A percentile compares a stretch with the other conserved stretches of the same genome.
Conservation (phyloP, 202 grass and related monocot species). For the Digitaria exilis region DNA sequence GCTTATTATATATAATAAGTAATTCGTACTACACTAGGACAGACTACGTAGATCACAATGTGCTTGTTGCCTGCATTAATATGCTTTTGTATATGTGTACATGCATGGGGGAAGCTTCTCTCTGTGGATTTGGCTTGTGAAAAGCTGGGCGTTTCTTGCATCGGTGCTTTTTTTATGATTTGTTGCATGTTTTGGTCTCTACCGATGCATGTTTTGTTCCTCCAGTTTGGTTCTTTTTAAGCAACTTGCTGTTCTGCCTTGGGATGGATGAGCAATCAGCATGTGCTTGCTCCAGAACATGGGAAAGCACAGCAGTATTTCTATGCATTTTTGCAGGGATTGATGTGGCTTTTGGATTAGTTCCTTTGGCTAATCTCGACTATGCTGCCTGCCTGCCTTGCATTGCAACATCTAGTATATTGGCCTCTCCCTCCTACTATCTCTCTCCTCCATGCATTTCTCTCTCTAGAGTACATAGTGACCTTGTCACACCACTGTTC, state of each 20-base stretch:
- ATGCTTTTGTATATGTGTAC: constrained; percentile 16
- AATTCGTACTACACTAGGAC: constrained; percentile 6
- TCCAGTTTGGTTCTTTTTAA: constrained; percentile 51
- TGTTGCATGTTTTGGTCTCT: constrained; percentile 40
- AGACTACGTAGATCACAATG: not conserved
- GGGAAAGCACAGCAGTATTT: constrained; percentile 41
- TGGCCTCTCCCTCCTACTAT: not conserved
- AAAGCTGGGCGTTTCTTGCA: constrained; percentile 33
- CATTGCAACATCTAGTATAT: no score
- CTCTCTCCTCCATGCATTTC: constrained; percentile 11
- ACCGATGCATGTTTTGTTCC: constrained; percentile 36
- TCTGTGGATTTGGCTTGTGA: constrained; percentile 41
- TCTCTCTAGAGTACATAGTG: constrained; percentile 54
- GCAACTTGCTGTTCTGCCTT: constrained; percentile 33
- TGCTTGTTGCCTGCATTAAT: constrained; percentile 5
- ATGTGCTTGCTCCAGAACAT: constrained; percentile 39
- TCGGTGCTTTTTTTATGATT: constrained; percentile 52
- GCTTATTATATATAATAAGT: not conserved
- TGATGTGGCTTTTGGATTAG: constrained; percentile 43
- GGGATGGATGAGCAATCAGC: constrained; percentile 51
- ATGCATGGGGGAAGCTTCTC: constrained; percentile 65
- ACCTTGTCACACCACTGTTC: constrained; percentile 67
- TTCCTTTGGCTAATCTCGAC: constrained; percentile 50
- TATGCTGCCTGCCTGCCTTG: no score
- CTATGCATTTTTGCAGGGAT: constrained; percentile 40